Base-by-base conservation (phyloP, 331 rosid species). In the Quercus lobata region DNA sequence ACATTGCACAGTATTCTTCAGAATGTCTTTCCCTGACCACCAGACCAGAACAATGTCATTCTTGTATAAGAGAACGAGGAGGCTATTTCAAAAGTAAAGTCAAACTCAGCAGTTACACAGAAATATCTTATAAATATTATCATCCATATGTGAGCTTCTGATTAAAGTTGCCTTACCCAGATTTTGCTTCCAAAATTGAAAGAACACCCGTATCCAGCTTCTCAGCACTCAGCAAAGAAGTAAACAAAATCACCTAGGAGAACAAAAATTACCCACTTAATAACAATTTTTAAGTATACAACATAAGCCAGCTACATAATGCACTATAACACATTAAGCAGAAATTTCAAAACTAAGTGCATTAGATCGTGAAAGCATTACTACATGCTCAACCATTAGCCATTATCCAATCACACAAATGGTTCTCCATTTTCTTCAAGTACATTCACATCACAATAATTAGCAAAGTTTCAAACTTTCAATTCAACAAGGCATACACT, bases 1-100 rank as follows among this genome's bases (percentile, higher is more conserved):
- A 95, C 99, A 95, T 95, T 54, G 99, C 96, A 88, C 99, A 95
- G 86, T 90, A 95, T 77, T 89, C 97, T 79, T 73, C 37, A 46
- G 94, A 84, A 82, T 95, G 97, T 35, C 58, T 84, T 75, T 78
- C 85, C 87, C 97, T 94, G 78, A 82, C 46, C 68, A 83, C 15
- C 69, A 79, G 35, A 78, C 17, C 34, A 76, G 14, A 72, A 35
- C 57, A 41, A 79, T 27, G 71, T 30, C 30, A 83, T 34, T n/a
- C 76, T 66, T n/a, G 65, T n/a, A 49, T 25, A 76, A 14, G 34
- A 58, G 46, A 70, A 72, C 66, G 30, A 73, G 60, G 24, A 16
- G 37, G 41, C 41, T 25, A 62, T 5, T 15, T 62, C 41, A 29
- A 62, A 62, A n/a, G 16, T 44, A 29, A 75, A 70, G 71, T 77